Evolutionary conservation across 805 yeast genomes (phyloP).

Genomic region (Sungouiozyma ichnusensis): DNA sequence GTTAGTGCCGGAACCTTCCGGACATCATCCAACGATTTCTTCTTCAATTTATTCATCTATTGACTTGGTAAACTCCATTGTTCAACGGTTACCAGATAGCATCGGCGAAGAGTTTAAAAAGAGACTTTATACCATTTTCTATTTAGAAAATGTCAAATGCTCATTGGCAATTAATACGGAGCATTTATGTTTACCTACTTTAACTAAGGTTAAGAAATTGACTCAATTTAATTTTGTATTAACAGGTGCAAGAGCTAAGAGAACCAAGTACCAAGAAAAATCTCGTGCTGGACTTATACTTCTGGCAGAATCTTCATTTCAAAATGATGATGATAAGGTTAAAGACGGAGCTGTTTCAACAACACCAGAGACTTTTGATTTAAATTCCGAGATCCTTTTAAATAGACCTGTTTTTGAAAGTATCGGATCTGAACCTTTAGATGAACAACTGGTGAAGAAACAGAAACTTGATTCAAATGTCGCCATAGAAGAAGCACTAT

Average conservation of each 20-base stretch:
- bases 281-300: conserved; percentile 67
- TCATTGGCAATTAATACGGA: conserved; percentile 57
- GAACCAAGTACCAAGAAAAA: conserved; percentile 71
- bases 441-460: conserved; percentile 32
- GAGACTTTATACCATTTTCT: conserved; percentile 37
- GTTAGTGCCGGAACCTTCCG: conserved; percentile 52
- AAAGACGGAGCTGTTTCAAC: conserved; percentile 11
- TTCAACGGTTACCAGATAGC: conserved; percentile 15
- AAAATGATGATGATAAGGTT: conserved; percentile 7
- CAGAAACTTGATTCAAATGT: conserved; percentile 24
- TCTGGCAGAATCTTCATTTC: conserved; percentile 45
- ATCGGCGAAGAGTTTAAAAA: conserved; percentile 26
- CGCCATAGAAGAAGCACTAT: conserved; percentile 34
- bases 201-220: conserved; percentile 45
- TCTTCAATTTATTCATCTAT: conserved; percentile 25
- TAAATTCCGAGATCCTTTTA: conserved; percentile 67
- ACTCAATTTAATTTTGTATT: conserved; percentile 54
- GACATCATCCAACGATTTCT: conserved; percentile 31
- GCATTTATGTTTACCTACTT: conserved; percentile 43
- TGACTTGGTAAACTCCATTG: conserved; percentile 21
- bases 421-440: conserved; percentile 39
- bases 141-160: conserved; percentile 59
- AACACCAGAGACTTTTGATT: conserved; percentile 45
- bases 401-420: conserved; percentile 67
- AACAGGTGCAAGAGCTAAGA: conserved; percentile 81